Conservation (phyloP, 768 basidiomycete species). For the Trametes coccinea region DNA sequence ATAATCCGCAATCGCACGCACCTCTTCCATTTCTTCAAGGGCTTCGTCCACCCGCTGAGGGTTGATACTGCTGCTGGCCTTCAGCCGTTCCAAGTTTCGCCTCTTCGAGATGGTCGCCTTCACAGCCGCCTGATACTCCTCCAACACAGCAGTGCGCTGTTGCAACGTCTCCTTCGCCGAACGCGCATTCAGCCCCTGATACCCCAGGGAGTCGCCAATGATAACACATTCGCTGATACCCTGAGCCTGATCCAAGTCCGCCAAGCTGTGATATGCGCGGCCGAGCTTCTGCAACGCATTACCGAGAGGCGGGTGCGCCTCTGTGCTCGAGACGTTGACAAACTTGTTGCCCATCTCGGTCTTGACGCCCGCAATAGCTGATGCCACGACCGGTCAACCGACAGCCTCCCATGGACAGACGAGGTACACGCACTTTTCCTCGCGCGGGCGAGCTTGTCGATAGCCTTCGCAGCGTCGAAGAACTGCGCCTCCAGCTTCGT, state of each 20-base stretch:
- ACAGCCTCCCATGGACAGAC: neutral
- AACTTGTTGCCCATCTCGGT: conserved; percentile 94
- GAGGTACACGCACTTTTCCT: conserved; percentile 62
- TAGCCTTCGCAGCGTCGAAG: conserved; percentile 87
- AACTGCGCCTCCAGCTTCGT: conserved; percentile 92
- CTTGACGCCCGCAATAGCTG: conserved; percentile 77
- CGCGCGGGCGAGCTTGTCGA: conserved; percentile 80
- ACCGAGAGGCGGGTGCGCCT: conserved; percentile 81
- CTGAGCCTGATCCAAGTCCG: conserved; percentile 88
- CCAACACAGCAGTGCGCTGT: conserved; percentile 87
- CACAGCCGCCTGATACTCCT: conserved; percentile 92
- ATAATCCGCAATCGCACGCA: conserved; percentile 32
- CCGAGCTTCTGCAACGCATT: conserved; percentile 86
- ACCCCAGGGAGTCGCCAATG: conserved; percentile 92
- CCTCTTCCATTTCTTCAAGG: conserved; percentile 91
- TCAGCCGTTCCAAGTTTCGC: conserved; percentile 85
- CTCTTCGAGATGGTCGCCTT: conserved; percentile 93
- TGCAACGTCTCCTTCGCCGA: conserved; percentile 93
- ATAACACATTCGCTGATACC: conserved; percentile 94
- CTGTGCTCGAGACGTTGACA: conserved; percentile 84
- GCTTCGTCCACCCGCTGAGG: conserved; percentile 89
- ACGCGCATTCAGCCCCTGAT: conserved; percentile 95
- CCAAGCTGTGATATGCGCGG: conserved; percentile 80
- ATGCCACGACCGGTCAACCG: conserved; percentile 9
- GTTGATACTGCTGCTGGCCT: conserved; percentile 82